Base-by-base conservation (phyloP, 192 early-diverging fungal genomes). In the Diversispora epigaea region DNA sequence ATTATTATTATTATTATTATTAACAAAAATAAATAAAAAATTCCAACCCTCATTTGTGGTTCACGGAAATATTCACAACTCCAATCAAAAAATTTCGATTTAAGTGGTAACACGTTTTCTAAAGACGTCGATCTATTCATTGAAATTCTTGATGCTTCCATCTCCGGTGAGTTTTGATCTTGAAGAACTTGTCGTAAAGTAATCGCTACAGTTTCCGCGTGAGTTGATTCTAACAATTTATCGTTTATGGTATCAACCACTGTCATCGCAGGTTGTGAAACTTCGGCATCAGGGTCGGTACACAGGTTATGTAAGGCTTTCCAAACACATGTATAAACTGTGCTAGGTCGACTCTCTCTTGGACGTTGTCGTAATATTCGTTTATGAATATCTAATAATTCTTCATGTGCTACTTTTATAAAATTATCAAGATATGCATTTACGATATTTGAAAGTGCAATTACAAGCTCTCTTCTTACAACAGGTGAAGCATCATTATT, bases 41-140 rank as follows among this genome's bases (percentile, higher is more conserved):
- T 39, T 40, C 17, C 66, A 44, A 47, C 75, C 80, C 86, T 85
- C 89, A 94, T 96, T 78, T 96, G 94, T 25, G 94, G 92, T 77
- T 94, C 91, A 22, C 86, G 86, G 82, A 96, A 96, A 79, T 92
- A 96, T 79, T 93, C 91, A 73, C 92, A 91, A 77, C 90, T 92
- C 92, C 90, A 92, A 56, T 94, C 91, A 71, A 89, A 94, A 66
- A 96, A 92, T 8, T 79, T 79, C 3, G 90, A 92, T 68, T 86
- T 80, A 45, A 91, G 60, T 8, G 86, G 90, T 50, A 88, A 68
- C 9, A 79, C 76, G 49, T 73, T 81, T 10, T 82, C 78, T 14
- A 55, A 43, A 10, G 65, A 72, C 11, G 74, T 3, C 3, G 65
- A 7, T 46, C 71, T 75, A 71, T 80, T 78, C 15, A 52, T 44